A percentile compares a stretch with the other conserved stretches of the same genome.
Evolutionary conservation across 768 basidiomycete genomes (phyloP).

Genomic region (Glaciozyma antarctica): DNA sequence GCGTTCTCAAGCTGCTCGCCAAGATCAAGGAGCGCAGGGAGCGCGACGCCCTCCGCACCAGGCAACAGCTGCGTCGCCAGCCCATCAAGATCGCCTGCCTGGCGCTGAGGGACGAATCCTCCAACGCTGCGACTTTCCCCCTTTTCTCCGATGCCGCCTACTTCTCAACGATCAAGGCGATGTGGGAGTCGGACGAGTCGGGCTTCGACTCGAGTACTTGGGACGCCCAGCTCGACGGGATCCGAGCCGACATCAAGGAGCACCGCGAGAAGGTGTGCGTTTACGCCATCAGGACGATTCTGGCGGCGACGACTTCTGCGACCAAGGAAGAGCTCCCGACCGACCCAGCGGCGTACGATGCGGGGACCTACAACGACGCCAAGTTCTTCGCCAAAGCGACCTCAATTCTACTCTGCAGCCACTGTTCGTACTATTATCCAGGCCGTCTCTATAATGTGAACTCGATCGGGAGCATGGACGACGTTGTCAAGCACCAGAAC

Average conservation of each 20-base stretch:
- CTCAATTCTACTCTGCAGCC: not conserved
- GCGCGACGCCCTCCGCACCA: too few relatives aligned
- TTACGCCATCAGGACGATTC: constrained; percentile 46
- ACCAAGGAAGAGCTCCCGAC: constrained; percentile 65
- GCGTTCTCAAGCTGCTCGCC: too few relatives aligned
- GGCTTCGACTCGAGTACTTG: not conserved
- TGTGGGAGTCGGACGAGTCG: not conserved
- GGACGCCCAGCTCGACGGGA: not conserved
- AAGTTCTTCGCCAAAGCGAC: not conserved
- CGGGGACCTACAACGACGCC: not conserved
- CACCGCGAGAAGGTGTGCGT: not conserved
- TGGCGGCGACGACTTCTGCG: constrained; percentile 62
- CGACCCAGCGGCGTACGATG: not conserved
- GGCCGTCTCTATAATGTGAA: too few relatives aligned
- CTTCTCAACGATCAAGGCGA: not conserved
- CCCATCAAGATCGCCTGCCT: too few relatives aligned
- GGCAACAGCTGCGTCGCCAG: too few relatives aligned
- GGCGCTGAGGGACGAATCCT: too few relatives aligned
- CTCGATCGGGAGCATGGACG: too few relatives aligned
- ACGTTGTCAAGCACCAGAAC: too few relatives aligned
- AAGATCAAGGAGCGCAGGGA: too few relatives aligned
- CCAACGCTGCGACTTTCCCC: not conserved
- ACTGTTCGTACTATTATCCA: too few relatives aligned
- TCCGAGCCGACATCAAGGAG: not conserved
- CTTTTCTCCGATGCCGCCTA: not conserved